A percentile compares a stretch with the other conserved stretches of the same genome.
Conservation (phyloP, 2,329 filamentous ascomycete genomes). For the Botrytis squamosa region DNA sequence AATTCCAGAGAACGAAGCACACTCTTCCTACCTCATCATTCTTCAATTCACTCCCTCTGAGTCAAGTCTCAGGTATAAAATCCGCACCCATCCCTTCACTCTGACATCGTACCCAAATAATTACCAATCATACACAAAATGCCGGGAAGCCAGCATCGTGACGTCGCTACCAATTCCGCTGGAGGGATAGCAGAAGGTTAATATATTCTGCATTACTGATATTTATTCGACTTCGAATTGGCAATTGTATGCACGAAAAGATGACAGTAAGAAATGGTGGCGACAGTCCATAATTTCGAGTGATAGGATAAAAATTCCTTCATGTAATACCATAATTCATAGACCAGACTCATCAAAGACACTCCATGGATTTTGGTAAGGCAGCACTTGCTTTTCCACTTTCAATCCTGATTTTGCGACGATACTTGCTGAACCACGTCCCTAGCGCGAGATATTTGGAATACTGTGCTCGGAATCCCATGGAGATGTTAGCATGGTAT, state of each 20-base stretch:
- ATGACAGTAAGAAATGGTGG: rapidly evolving
- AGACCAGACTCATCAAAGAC: too few relatives aligned
- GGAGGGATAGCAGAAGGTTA: not conserved
- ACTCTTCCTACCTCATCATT: not conserved
- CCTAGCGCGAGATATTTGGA: not conserved
- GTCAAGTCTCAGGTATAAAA: not conserved
- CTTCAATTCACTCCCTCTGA: not conserved
- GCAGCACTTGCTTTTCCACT: not conserved
- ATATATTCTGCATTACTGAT: not conserved
- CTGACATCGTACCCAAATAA: not conserved
- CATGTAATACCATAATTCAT: not conserved
- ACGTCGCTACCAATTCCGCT: not conserved
- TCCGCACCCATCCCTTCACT: not conserved
- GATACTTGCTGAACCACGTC: rapidly evolving
- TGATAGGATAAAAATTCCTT: not conserved
- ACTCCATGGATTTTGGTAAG: not conserved
- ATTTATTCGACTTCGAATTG: not conserved
- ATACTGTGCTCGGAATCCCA: not conserved
- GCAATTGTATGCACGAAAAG: not conserved
- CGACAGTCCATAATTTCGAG: not conserved
- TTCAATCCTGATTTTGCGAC: not conserved
- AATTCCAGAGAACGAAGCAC: not conserved
- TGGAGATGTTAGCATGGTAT: not conserved
- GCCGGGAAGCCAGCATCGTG: not conserved
- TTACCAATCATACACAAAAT: not conserved